Conservation (phyloP, 768 basidiomycete genomes). For the Boletellus sp. region DNA sequence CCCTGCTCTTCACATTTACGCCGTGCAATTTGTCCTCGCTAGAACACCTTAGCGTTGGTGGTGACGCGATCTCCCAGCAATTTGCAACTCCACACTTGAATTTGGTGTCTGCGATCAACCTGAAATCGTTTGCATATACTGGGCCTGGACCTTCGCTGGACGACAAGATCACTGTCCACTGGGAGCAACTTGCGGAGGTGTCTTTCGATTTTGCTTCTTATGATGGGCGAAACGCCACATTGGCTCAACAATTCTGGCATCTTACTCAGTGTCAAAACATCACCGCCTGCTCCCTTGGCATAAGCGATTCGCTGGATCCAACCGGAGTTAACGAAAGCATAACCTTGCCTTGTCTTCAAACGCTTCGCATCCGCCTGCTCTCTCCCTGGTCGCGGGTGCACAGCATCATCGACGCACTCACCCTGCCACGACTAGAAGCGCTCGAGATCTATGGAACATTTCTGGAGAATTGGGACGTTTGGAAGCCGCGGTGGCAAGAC, state of each 20-base stretch:
- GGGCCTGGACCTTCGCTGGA: background rate
- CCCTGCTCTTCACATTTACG: constrained; percentile 11
- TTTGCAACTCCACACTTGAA: background rate
- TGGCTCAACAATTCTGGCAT: constrained; percentile 2
- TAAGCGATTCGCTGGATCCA: constrained; percentile 1
- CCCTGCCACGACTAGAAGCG: constrained; percentile 16
- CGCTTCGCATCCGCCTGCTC: constrained; percentile 18
- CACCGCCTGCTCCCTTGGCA: constrained; percentile 16
- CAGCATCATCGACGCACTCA: constrained; percentile 5
- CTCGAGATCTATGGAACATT: constrained; percentile 15
- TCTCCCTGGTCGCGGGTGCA: background rate
- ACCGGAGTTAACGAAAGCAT: background rate
- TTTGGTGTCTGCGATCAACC: constrained; percentile 9
- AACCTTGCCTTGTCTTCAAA: constrained; percentile 12
- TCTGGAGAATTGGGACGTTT: background rate
- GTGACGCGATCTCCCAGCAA: background rate
- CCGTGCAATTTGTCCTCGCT: constrained; percentile 10
- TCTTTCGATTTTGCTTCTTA: constrained; percentile 12
- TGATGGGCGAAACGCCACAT: background rate
- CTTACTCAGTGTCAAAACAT: constrained; percentile 18
- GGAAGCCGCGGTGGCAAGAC: constrained; percentile 5
- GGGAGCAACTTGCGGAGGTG: constrained; percentile 13
- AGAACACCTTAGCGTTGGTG: constrained; percentile 8
- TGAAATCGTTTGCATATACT: constrained; percentile 14
- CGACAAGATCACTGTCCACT: background rate